Base-by-base conservation (phyloP, 2,329 filamentous ascomycete genomes). In the Fusarium ambrosium region DNA sequence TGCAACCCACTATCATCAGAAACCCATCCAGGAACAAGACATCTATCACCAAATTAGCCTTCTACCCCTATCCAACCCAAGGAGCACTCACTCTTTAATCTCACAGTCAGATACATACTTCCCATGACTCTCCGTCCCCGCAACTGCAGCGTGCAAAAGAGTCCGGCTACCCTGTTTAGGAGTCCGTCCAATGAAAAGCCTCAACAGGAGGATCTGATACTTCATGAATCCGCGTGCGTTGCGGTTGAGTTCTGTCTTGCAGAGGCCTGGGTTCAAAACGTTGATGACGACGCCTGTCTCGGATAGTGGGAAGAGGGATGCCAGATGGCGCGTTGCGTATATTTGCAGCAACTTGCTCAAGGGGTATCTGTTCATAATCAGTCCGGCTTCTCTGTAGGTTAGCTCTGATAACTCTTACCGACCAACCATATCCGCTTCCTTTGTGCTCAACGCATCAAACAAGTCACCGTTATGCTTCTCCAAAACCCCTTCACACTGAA, bases 231-330 rank as follows among this genome's bases (percentile, higher is more conserved):
- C 41, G 0, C 80, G 80, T 9, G 60, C 6, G 18, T 76, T 67
- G 41, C 67, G 63, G 24, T 64, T 60, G 4, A 80, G 77, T 2
- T 68, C 71, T 1, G 79, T 79, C 48, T 73, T 78, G 73, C 78
- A 80, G 5, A 83, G 64, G 1, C 82, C 81, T 0, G 82, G 82
- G 60, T 77, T 77, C 14, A 81, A 37, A 1, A 76, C 22, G 69
- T 82, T 83, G 27, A 83, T 55, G 37, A 83, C 70, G 24, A 84
- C 80, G 1, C 80, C 80, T 0, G 78, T 79, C 6, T 71, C 71
- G 0, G 77, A 72, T 1, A 78, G 70, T 8, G 82, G 81, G 8
- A 75, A 18, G 1, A 79, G 69, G 0, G 65, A 55, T 16, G 79
- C 79, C 10, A 84, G 73, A 7, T 82, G 67, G 18, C 78, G 77